These are phyloP conservation scores for Pichia sp. DNA, from an alignment of 1,139 yeast genomes.

Conservation along the genomic window DNA sequence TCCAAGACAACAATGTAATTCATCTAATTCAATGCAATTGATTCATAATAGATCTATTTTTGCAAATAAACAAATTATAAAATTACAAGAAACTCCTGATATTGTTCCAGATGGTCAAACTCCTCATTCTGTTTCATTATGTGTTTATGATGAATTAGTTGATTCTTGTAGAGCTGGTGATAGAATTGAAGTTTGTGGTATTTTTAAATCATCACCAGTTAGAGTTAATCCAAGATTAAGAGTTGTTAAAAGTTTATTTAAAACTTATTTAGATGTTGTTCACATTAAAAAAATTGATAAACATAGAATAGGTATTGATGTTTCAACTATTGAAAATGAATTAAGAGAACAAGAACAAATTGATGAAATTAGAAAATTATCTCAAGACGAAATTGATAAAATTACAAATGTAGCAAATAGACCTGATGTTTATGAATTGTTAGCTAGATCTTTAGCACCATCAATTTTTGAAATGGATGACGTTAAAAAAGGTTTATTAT, in stretches of 20 bases:
- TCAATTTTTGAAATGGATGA: constrained; percentile 94
- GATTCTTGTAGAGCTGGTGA: constrained; percentile 97
- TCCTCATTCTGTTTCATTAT: constrained; percentile 89
- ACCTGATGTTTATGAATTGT: constrained; percentile 77
- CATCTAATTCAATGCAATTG: constrained; percentile 79
- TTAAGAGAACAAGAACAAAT: constrained; percentile 49
- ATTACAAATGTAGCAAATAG: constrained; percentile 61
- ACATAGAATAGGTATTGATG: constrained; percentile 75
- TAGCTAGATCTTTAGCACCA: constrained; percentile 91
- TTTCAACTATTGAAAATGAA: constrained; percentile 61
- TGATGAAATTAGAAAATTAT: constrained; percentile 65
- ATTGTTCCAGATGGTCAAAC: constrained; percentile 99
- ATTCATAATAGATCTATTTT: constrained; percentile 89
- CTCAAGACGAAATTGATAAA: constrained; percentile 60
- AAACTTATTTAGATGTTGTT: constrained; percentile 90
- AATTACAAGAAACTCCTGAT: constrained; percentile 95
- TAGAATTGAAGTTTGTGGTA: constrained; percentile 90
- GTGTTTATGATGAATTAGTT: constrained; percentile 94
- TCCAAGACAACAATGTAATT: constrained; percentile 84
- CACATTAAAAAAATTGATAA: constrained; percentile 85
- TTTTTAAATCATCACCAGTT: constrained; percentile 88
- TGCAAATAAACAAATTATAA: constrained; percentile 91
- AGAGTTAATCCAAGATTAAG: constrained; percentile 83
- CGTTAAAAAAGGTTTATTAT: constrained; percentile 87
- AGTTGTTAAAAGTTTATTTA: constrained; percentile 75